Evolutionary conservation across 257 asterid genomes (phyloP).

Genomic region (Solanum ossicruentum): DNA sequence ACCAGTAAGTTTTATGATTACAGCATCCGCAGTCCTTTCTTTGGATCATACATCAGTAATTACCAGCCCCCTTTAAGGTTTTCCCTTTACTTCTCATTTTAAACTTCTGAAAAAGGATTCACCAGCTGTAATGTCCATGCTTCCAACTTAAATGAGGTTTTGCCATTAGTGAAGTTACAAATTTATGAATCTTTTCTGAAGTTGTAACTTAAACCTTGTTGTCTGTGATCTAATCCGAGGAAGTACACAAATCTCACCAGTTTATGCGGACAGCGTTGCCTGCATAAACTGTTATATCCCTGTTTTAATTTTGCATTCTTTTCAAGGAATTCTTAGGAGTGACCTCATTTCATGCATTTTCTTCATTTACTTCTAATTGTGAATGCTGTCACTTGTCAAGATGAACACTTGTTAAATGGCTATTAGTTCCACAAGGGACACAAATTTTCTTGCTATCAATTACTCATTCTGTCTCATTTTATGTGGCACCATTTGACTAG

Average conservation of each 20-base stretch:
- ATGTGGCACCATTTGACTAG: too few species aligned
- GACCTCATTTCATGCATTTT: background rate
- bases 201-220: background rate
- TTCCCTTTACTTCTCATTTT: background rate
- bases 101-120: background rate
- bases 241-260: background rate
- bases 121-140: background rate
- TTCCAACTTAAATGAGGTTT: background rate
- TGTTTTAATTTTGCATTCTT: background rate
- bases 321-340: background rate
- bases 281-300: background rate
- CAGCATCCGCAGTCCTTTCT: background rate
- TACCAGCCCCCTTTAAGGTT: background rate
- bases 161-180: background rate
- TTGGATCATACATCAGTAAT: background rate
- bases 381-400: background rate
- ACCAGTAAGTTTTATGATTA: conserved; percentile 40
- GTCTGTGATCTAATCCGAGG: background rate
- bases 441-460: background rate
- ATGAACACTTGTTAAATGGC: background rate
- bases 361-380: background rate
- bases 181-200: background rate
- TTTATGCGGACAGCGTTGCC: background rate
- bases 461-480: background rate
- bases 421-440: background rate